Percentiles rank a stretch among this genome's conserved stretches.
Evolutionary conservation across 1,139 yeast genomes (phyloP).

Genomic region (Yamadazyma aaseri): DNA sequence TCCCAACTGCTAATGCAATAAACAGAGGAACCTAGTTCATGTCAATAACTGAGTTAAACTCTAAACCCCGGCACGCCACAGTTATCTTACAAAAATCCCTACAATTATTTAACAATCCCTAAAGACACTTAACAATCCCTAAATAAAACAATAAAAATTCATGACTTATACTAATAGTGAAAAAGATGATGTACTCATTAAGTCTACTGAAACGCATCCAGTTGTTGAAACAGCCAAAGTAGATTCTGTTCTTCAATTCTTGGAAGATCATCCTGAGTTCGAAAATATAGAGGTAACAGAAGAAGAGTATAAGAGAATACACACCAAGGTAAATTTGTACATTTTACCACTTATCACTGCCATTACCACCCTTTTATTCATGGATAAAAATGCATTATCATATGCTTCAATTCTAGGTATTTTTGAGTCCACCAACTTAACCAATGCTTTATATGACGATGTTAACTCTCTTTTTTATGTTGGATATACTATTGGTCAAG

Average conservation of each 20-base stretch:
- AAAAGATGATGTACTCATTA: neutral
- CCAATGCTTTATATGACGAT: constrained; percentile 32
- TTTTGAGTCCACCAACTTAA: constrained; percentile 37
- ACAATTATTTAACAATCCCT: no score
- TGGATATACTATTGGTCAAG: constrained; percentile 8
- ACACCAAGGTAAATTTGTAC: constrained; percentile 49
- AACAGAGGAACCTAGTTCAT: no score
- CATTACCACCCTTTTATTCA: constrained; percentile 36
- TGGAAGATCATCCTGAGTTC: constrained; percentile 3
- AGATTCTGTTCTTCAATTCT: constrained; percentile 2
- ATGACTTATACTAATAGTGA: neutral
- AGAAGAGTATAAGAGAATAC: neutral
- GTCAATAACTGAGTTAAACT: no score
- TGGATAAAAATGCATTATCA: constrained; percentile 46
- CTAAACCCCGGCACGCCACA: neutral
- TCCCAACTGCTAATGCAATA: no score
- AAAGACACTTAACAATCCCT: no score
- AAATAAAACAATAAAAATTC: neutral
- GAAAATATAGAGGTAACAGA: neutral
- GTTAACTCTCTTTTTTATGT: constrained; percentile 21
- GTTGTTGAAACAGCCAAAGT: neutral
- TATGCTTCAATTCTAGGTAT: constrained; percentile 43
- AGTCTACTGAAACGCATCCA: neutral
- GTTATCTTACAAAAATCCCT: no score
- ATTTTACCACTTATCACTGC: constrained; percentile 25